Evolutionary conservation across 805 yeast genomes (phyloP), one percentile per base, ranked within the genome.

Genomic region (Blastobotrys terrestris): DNA sequence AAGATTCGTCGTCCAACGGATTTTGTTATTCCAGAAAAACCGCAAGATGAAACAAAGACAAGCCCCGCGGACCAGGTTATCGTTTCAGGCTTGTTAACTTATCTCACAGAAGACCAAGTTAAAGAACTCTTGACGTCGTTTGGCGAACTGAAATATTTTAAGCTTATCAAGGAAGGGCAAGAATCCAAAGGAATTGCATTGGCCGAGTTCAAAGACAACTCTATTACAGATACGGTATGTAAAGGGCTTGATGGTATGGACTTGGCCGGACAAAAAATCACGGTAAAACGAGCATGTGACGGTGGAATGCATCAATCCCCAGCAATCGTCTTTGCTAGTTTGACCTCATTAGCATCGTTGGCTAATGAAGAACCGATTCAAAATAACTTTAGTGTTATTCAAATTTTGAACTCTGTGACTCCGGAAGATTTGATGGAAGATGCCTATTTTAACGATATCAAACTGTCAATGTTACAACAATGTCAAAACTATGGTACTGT

Each of bases 361-460:
- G 60, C 61, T 22, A 55, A 64, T 16, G 63, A 48, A 41, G 43
- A 18, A 15, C 42, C 31, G 14, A 47, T 22, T 3, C 48, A 26
- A 67, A 69, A 11, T 66, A 66, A 46, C 44, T 60, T 39, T 49
- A 50, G 45, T 14, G 88, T 86, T 0, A 63, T 91, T 5, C 81
- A 85, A 52, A 67, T 90, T 2, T 65, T 87, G 39, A 91, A 90
- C 62, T 71, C 81, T 46, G 75, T 87, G 1, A 77, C 84, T 2
- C 77, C 84, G 0, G 80, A 80, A 39, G 95, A 87, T 56, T 67
- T 87, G 51, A 67, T 75, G 18, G 80, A 80, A 44, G 79, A 75
- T 21, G 64, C 64, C 0, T 76, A 72, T 31, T 80, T 71, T 57
- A 68, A 74, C 20, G 80, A 78, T 46, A 71, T 85, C 16, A 65